These are phyloP conservation scores for Thermomucor indicae-seudaticae DNA, from an alignment of 371 early-diverging fungal genomes.

Conservation along the genomic window DNA sequence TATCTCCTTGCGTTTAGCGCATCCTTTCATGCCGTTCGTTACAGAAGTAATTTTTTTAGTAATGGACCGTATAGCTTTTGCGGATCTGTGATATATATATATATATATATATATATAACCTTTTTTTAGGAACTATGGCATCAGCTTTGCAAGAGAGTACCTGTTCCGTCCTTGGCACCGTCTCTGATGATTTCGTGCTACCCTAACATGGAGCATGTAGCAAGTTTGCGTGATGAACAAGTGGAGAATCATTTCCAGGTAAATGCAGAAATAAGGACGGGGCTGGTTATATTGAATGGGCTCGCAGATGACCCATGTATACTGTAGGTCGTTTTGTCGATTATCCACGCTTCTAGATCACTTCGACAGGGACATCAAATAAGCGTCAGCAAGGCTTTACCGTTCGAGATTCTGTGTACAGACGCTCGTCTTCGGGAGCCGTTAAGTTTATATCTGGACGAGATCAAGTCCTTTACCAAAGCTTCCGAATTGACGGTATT, in stretches of 20 bases:
- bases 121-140: constrained; percentile 58
- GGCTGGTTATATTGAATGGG: neutral
- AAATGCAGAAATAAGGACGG: constrained; percentile 1
- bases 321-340: constrained; percentile 44
- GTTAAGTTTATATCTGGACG: constrained; percentile 31
- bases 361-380: constrained; percentile 61
- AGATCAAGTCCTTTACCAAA: constrained; percentile 43
- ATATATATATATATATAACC: neutral
- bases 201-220: constrained; percentile 35
- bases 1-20: constrained; percentile 79
- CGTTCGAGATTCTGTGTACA: constrained; percentile 47
- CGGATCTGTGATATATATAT: neutral
- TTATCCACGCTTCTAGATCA: constrained; percentile 64
- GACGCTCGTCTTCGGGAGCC: constrained; percentile 28
- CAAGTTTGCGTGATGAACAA: constrained; percentile 27
- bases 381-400: constrained; percentile 42
- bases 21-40: constrained; percentile 99
- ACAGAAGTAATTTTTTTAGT: constrained; percentile 74
- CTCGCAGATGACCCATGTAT: no score
- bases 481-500: constrained; percentile 30
- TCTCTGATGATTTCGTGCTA: constrained; percentile 57
- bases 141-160: constrained; percentile 28
- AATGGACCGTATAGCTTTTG: neutral
- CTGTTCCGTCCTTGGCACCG: constrained; percentile 11
- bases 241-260: constrained; percentile 60